Evolutionary conservation across 495 filamentous ascomycete species (phyloP).

Genomic region (Hypoxylon lienhwacheense): DNA sequence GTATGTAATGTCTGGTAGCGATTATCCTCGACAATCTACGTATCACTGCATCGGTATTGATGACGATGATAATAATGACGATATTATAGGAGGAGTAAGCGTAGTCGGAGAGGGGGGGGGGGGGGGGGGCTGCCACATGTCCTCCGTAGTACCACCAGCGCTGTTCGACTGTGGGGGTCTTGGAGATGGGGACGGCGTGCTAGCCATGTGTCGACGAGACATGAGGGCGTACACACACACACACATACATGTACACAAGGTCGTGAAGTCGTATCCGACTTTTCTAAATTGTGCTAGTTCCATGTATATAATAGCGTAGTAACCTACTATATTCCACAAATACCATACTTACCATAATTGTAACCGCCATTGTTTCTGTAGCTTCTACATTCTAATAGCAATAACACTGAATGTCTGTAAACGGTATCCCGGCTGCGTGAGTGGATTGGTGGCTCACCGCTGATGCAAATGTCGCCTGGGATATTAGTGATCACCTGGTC

Average conservation of each 20-base stretch:
- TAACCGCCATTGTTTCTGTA: constrained; percentile 7
- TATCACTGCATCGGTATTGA: constrained; percentile 32
- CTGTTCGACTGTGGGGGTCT: constrained; percentile 24
- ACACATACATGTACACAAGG: too few species aligned
- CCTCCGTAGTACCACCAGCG: constrained; percentile 25
- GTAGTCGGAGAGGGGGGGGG: too few species aligned
- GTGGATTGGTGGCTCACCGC: constrained; percentile 34
- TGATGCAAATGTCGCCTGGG: constrained; percentile 31
- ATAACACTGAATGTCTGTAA: constrained; percentile 17
- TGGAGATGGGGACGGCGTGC: constrained; percentile 8
- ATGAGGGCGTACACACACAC: too few species aligned
- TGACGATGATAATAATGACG: constrained; percentile 26
- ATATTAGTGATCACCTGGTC: constrained; percentile 29
- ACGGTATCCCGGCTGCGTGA: constrained; percentile 18
- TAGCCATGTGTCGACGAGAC: constrained; percentile 34
- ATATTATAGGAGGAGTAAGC: constrained; percentile 21
- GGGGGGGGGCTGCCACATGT: too few species aligned
- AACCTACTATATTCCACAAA: too few species aligned
- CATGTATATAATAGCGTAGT: too few species aligned
- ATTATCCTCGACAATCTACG: constrained; percentile 35
- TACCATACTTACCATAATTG: too few species aligned
- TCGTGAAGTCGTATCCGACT: too few species aligned
- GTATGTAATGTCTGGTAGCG: constrained; percentile 28
- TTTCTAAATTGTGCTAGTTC: too few species aligned
- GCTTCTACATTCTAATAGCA: too few species aligned